Evolutionary conservation across 2,329 filamentous ascomycete species (phyloP).

Genomic region (Dactylellina sp.): DNA sequence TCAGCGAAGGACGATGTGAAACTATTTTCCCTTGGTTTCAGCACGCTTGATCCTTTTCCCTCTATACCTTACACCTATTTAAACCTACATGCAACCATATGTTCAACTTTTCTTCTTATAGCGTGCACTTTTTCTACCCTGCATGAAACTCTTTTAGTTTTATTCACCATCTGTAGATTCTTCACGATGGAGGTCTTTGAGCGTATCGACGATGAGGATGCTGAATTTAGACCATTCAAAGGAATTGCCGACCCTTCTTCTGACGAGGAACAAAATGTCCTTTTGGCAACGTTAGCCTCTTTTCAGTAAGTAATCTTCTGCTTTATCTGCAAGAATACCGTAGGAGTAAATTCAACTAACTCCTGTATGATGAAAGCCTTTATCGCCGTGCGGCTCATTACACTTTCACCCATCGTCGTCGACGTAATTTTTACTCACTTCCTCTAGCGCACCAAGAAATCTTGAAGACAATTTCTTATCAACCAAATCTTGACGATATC

Average conservation of each 20-base stretch:
- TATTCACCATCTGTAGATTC: constrained; percentile 19
- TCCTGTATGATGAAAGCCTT: constrained; percentile 6
- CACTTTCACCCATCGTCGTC: constrained; percentile 88
- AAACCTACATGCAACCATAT: background rate
- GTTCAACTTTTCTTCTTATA: background rate
- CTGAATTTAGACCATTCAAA: constrained; percentile 7
- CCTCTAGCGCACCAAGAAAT: constrained; percentile 85
- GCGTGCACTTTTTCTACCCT: background rate
- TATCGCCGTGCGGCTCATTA: constrained; percentile 75
- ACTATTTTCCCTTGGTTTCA: constrained; percentile 1
- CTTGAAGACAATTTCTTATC: constrained; percentile 81
- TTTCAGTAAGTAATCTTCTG: constrained; percentile 35
- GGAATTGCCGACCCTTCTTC: constrained; percentile 33
- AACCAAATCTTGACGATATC: constrained; percentile 80
- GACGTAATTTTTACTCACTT: constrained; percentile 92
- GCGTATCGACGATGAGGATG: constrained; percentile 23
- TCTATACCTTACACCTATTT: background rate
- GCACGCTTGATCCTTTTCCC: background rate
- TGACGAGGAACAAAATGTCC: constrained; percentile 34
- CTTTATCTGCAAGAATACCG: background rate
- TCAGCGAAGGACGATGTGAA: background rate
- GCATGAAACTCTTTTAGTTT: constrained; percentile 12
- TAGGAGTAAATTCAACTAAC: background rate
- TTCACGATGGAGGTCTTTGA: constrained; percentile 5
- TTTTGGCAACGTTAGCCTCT: constrained; percentile 30